phyloP scores from a whole-genome alignment of 2,329 filamentous ascomycete species.

The Calonectria hongkongensis region DNA sequence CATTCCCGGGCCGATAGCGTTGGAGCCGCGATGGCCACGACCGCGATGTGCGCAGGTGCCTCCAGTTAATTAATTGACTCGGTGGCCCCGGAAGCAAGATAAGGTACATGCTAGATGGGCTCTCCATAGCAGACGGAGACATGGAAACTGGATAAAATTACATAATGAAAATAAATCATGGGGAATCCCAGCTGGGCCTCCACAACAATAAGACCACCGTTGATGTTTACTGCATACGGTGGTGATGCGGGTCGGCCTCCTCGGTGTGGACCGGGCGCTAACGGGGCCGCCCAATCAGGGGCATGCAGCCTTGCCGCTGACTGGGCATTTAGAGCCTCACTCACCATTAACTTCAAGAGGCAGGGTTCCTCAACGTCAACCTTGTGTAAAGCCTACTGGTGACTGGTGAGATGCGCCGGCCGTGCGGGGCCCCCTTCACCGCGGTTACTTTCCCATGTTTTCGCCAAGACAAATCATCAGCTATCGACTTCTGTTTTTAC shows the following conservation, averaged over 20 bases:
- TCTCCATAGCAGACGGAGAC: conserved; percentile 1
- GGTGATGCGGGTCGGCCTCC: not conserved
- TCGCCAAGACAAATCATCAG: conserved; percentile 6
- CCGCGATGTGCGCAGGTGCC: not conserved
- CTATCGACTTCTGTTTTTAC: not conserved
- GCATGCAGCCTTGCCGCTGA: not conserved
- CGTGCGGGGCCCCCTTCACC: conserved; percentile 8
- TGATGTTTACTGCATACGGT: conserved; percentile 21
- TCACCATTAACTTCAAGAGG: conserved; percentile 1
- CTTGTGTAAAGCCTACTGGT: not conserved
- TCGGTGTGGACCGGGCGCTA: conserved; percentile 15
- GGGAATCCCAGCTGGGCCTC: conserved; percentile 21
- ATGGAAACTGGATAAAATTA: conserved; percentile 15
- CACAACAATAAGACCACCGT: conserved; percentile 23
- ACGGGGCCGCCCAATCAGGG: not conserved
- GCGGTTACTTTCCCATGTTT: not conserved
- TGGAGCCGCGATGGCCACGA: not conserved
- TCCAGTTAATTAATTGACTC: conserved; percentile 18
- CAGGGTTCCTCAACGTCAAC: conserved; percentile 9
- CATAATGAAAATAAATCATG: conserved; percentile 28
- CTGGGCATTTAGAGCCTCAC: conserved; percentile 5
- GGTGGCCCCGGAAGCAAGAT: conserved; percentile 26
- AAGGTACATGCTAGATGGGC: conserved; percentile 8
- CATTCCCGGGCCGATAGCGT: conserved; percentile 23
- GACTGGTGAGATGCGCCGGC: not conserved